These are phyloP conservation scores for Rhodotorula sp. DNA, from an alignment of 1,284 basidiomycete species.

Conservation along the genomic window DNA sequence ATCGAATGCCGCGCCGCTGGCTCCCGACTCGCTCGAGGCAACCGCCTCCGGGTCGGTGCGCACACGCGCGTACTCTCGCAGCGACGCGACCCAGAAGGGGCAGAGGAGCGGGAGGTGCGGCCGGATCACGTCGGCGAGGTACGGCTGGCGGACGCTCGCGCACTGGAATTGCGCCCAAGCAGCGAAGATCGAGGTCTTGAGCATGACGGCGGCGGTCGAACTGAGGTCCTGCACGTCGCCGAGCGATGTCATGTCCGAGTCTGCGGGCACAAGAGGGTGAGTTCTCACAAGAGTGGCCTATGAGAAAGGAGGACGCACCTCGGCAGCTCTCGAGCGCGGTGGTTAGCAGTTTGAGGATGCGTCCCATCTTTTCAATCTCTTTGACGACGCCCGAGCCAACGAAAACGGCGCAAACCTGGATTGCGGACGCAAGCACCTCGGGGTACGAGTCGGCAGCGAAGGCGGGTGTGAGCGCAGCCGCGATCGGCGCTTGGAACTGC, in stretches of 20 bases:
- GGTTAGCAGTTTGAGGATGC: slow-evolving; percentile 81
- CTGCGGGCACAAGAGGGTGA: slow-evolving; percentile 54
- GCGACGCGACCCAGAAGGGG: slow-evolving; percentile 81
- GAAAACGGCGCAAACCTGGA: slow-evolving; percentile 92
- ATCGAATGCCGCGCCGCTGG: slow-evolving; percentile 59
- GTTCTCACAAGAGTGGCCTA: background rate
- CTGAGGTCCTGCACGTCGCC: slow-evolving; percentile 86
- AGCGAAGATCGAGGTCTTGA: slow-evolving; percentile 87
- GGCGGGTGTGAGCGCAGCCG: slow-evolving; percentile 95
- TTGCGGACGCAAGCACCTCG: slow-evolving; percentile 87
- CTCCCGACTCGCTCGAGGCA: slow-evolving; percentile 60
- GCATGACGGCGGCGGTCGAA: slow-evolving; percentile 91
- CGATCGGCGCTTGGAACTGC: slow-evolving; percentile 97
- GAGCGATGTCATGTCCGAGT: slow-evolving; percentile 76
- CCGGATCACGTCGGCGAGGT: slow-evolving; percentile 78
- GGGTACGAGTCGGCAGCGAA: slow-evolving; percentile 94
- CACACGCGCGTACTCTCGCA: slow-evolving; percentile 90
- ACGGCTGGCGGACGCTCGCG: slow-evolving; percentile 70
- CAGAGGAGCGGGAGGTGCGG: slow-evolving; percentile 76
- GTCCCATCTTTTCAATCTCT: slow-evolving; percentile 85
- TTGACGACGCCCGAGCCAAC: slow-evolving; percentile 95
- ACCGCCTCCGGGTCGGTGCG: slow-evolving; percentile 79
- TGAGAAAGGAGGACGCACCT: slow-evolving; percentile 56
- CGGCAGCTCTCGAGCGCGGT: slow-evolving; percentile 83
- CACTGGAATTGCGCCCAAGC: slow-evolving; percentile 95